Percentiles rank a stretch among this genome's conserved stretches.
Conservation (phyloP, 2,329 filamentous ascomycete genomes). For the Alternaria sp. region DNA sequence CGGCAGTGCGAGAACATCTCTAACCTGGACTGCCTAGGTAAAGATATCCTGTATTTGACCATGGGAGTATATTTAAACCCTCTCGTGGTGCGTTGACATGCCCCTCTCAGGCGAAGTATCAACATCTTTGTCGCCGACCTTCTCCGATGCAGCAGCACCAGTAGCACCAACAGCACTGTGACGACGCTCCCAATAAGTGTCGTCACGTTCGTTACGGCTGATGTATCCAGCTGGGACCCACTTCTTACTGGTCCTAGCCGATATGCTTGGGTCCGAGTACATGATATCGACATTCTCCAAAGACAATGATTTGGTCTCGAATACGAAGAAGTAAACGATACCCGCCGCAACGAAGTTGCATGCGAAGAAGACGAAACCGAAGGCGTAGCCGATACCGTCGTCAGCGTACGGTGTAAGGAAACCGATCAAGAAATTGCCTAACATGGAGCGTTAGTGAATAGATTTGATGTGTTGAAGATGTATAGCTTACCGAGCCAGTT, state of each 20-base stretch:
- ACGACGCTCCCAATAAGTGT: conserved; percentile 37
- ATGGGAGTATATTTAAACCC: background rate
- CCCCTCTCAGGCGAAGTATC: conserved; percentile 32
- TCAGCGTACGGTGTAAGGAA: conserved; percentile 49
- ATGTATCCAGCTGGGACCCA: conserved; percentile 47
- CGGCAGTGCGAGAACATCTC: background rate
- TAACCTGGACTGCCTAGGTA: background rate
- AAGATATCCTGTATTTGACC: background rate
- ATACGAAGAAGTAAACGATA: conserved; percentile 47
- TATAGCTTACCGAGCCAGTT: conserved; percentile 40
- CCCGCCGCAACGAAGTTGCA: conserved; percentile 43
- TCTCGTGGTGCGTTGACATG: conserved; percentile 32
- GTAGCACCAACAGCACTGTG: conserved; percentile 28
- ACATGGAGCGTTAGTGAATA: conserved; percentile 26
- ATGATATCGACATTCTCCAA: conserved; percentile 49
- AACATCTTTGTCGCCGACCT: conserved; percentile 27
- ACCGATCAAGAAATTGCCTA: conserved; percentile 50
- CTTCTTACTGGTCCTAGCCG: conserved; percentile 41
- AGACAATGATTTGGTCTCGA: conserved; percentile 45
- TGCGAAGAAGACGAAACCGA: conserved; percentile 49
- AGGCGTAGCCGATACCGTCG: conserved; percentile 43
- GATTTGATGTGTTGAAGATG: background rate
- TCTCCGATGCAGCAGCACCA: conserved; percentile 19
- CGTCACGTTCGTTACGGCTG: conserved; percentile 39
- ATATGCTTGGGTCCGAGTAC: conserved; percentile 42